Conservation (phyloP, 805 yeast species). For the Candida tallmaniae region DNA sequence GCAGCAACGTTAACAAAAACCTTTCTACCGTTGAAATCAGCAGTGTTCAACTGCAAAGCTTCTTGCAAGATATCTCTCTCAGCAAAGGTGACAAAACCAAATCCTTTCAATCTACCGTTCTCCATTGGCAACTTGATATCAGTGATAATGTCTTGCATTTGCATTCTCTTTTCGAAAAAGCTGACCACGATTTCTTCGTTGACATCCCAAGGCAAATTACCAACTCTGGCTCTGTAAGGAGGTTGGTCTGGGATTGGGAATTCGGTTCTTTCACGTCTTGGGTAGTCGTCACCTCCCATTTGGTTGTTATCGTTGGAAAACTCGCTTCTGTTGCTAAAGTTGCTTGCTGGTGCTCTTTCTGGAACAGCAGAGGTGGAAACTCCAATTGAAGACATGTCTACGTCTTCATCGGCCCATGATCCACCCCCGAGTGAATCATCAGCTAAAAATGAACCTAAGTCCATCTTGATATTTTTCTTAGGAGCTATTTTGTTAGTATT, state of each 20-base stretch:
- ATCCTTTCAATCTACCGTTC: constrained; percentile 60
- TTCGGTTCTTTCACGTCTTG: constrained; percentile 53
- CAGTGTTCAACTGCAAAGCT: constrained; percentile 42
- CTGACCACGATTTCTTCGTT: constrained; percentile 58
- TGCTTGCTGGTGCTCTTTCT: constrained; percentile 8
- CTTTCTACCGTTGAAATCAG: constrained; percentile 46
- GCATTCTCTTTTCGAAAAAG: constrained; percentile 58
- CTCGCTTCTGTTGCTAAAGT: constrained; percentile 6
- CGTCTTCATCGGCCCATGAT: constrained; percentile 83
- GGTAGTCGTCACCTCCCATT: constrained; percentile 17
- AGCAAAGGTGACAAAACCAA: constrained; percentile 49
- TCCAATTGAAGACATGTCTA: constrained; percentile 63
- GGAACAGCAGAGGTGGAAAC: constrained; percentile 29
- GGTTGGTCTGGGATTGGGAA: constrained; percentile 87
- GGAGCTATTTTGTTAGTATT: constrained; percentile 26
- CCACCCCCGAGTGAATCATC: constrained; percentile 70
- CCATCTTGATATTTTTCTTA: constrained; percentile 72
- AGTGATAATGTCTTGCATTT: constrained; percentile 46
- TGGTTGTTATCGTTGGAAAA: constrained; percentile 5
- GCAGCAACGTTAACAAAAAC: constrained; percentile 57
- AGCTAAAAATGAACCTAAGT: constrained; percentile 77
- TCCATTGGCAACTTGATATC: constrained; percentile 66
- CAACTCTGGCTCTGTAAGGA: constrained; percentile 87
- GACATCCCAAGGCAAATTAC: constrained; percentile 80
- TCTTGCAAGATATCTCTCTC: constrained; percentile 46